These are phyloP conservation scores for Orbilia blumenaviensis DNA, from an alignment of 2,329 filamentous ascomycete species.

Conservation along the genomic window DNA sequence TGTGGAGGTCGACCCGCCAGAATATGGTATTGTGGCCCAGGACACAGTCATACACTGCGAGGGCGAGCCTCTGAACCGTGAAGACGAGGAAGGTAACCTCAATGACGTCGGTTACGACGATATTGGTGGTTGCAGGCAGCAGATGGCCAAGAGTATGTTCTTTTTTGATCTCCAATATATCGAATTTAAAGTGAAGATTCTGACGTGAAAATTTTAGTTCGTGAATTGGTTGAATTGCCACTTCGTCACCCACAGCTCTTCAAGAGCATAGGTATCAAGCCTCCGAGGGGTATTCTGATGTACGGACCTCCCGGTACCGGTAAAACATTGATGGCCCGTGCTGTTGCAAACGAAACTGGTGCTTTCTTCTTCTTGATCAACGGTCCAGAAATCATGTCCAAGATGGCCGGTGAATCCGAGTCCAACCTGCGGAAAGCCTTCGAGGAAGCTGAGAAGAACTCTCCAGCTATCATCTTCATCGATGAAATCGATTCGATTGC, in stretches of 20 bases:
- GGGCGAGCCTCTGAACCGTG: constrained; percentile 94
- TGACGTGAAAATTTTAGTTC: constrained; percentile 64
- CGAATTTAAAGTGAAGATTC: not conserved
- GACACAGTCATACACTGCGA: constrained; percentile 99
- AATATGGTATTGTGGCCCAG: constrained; percentile 98
- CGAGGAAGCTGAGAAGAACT: constrained; percentile 99
- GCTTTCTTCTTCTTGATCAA: constrained; percentile 99
- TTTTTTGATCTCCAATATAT: not conserved
- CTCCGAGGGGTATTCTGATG: constrained; percentile 94
- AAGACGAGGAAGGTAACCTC: constrained; percentile 98
- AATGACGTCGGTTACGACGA: constrained; percentile 99
- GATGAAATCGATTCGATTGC: constrained; percentile 99
- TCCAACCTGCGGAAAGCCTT: constrained; percentile 99
- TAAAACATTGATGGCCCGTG: constrained; percentile 99
- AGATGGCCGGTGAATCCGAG: constrained; percentile 99
- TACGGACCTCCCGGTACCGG: constrained; percentile 97
- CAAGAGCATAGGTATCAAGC: constrained; percentile 99
- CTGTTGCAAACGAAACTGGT: constrained; percentile 97
- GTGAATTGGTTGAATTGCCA: constrained; percentile 96
- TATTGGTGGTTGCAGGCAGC: constrained; percentile 98
- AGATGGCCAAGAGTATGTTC: constrained; percentile 85
- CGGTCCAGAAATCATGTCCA: constrained; percentile 96
- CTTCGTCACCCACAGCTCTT: constrained; percentile 97
- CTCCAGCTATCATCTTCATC: constrained; percentile 98
- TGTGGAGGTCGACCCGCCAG: constrained; percentile 95